phyloP scores from a whole-genome alignment of 129 eudicot species.

The Centrapalus pauciflorus region DNA sequence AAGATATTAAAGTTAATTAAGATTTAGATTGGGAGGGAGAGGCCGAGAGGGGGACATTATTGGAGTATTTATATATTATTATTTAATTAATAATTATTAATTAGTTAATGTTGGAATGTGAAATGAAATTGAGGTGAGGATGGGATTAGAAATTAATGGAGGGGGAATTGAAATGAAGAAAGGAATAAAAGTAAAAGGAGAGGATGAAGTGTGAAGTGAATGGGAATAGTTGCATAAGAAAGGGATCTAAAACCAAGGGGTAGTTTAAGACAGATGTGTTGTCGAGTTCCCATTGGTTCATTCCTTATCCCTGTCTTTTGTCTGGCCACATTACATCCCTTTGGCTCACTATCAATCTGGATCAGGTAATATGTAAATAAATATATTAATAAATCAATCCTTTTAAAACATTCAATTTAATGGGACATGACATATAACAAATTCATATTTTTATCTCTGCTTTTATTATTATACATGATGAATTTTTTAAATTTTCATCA shows the following conservation, averaged over 20 bases:
- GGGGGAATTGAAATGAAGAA: neutral
- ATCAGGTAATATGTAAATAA: too few relatives aligned
- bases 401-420: too few relatives aligned
- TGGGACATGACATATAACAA: too few relatives aligned
- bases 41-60: too few relatives aligned
- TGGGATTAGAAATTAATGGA: neutral
- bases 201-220: neutral
- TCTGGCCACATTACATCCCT: conserved; percentile 16
- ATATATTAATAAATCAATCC: too few relatives aligned
- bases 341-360: neutral
- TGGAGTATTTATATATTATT: too few relatives aligned
- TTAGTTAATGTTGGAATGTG: conserved; percentile 4
- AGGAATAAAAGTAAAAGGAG: conserved; percentile 13
- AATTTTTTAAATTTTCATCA: too few relatives aligned
- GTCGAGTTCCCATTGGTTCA: conserved; percentile 23
- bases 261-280: conserved; percentile 11
- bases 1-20: too few relatives aligned
- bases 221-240: conserved; percentile 11
- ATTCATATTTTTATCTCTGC: too few relatives aligned
- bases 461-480: too few relatives aligned
- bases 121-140: neutral
- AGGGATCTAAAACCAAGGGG: conserved; percentile 20
- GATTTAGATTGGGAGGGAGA: too few relatives aligned
- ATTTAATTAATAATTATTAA: too few relatives aligned
- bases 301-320: conserved; percentile 13